Base-by-base conservation (phyloP, 352 stramenopile genomes). In the Phytophthora pinifolia region DNA sequence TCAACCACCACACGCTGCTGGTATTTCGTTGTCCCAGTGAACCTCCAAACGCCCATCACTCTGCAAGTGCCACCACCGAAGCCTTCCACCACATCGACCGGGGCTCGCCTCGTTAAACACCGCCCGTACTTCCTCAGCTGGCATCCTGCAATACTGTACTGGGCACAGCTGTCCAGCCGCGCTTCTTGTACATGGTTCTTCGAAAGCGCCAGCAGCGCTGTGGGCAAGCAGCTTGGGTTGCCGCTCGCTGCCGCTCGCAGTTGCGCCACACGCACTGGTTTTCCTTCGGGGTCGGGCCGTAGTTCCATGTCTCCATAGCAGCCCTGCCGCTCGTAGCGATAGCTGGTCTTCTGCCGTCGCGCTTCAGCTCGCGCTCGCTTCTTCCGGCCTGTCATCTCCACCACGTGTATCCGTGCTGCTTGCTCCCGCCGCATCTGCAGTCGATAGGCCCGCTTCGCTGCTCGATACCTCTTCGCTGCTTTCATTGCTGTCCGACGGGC, bases 261-360 rank as follows among this genome's bases (percentile, higher is more conserved):
- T 18, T 61, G 35, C 0, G 53, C 44, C 1, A 54, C 20, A 12
- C 37, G 15, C 13, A 54, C 2, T 2, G 2, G 4, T 6, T 17
- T 2, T 1, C 36, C 35, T 6, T 34, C 20, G 1, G 5, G 25
- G 12, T 18, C 33, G 2, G 10, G 0, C 13, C 1, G 0, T 1
- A 54, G 9, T 9, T 61, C 36, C 7, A 61, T 31, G 14, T 61
- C 44, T 4, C 44, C 36, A n/a, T 61, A 61, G 12, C 20, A 20
- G 9, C 43, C 25, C 25, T 29, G 33, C 15, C 13, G 9, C n/a
- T 42, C 42, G 34, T 59, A 53, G 31, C 49, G 38, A 15, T 57
- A 57, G 9, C 5, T 1, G n/a, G n/a, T n/a, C n/a, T n/a, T n/a
- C n/a, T n/a, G n/a, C n/a, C n/a, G n/a, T n/a, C n/a, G n/a, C n/a